Base-by-base conservation (phyloP, 139 green algal genomes). In the Monoraphidium neglectum region DNA sequence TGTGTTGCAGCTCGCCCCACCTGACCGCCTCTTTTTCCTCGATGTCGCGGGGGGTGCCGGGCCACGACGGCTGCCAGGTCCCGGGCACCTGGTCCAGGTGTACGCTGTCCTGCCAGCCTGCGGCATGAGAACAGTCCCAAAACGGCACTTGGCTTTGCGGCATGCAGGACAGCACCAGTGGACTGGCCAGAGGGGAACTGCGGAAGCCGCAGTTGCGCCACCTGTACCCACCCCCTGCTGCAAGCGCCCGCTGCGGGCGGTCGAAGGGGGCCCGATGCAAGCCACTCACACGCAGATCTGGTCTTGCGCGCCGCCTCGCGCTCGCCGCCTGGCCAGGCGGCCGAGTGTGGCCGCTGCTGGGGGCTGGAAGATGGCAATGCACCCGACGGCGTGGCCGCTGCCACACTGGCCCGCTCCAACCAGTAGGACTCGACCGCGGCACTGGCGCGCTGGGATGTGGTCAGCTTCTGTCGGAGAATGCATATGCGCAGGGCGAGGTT, bases 51-150 rank as follows among this genome's bases (percentile, higher is more conserved):
- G 73, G 73, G 6, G 47, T 47, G n/a, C 73, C 73, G 8, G 32
- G 61, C 24, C 72, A 78, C 1, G 47, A 26, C 13, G 43, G 46
- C 2, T 54, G 15, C 5, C 43, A 35, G 43, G 8, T 12, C 4
- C 35, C 73, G 10, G 49, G 36, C 18, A 59, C 26, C 32, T 79
- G 73, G 3, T 53, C 36, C 66, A 79, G 49, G 47, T 79, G 73
- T n/a, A 79, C 73, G 33, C 62, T 73, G 51, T 79, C 73, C 4
- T 57, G 43, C 73, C 73, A 79, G 46, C 73, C 73, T 79, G 51
- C 51, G 32, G 61, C 16, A 60, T 21, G 18, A 60, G 18, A 60
- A 28, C 51, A 60, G 51, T 28, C 21, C 51, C 18, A 28, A 18
- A 16, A 49, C 12, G 28, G 32, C 47, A n/a, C 12, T 53, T 21